Conservation (phyloP, 768 basidiomycete species). For the Gelatoporia subvermispora region DNA sequence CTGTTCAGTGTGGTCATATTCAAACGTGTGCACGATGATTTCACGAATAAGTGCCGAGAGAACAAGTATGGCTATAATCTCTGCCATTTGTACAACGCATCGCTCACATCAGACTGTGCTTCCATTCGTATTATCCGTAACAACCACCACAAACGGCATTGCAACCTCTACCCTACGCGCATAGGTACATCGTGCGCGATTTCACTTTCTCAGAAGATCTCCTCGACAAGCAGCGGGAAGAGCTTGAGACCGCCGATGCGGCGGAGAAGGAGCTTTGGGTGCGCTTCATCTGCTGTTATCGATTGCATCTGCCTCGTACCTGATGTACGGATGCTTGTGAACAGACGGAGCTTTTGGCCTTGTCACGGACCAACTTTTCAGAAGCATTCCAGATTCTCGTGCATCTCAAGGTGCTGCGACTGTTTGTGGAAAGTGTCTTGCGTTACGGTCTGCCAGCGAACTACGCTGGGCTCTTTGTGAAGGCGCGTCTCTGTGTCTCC, state of each 20-base stretch:
- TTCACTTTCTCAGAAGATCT: conserved; percentile 86
- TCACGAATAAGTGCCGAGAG: conserved; percentile 90
- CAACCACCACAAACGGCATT: conserved; percentile 3
- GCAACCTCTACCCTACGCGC: neutral
- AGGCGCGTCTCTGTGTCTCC: conserved; percentile 40
- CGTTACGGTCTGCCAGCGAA: conserved; percentile 93
- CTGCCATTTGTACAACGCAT: neutral
- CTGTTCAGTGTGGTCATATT: conserved; percentile 87
- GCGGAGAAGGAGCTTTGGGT: conserved; percentile 99
- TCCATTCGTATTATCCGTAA: too few relatives aligned
- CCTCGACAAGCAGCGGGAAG: conserved; percentile 74
- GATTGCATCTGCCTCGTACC: neutral
- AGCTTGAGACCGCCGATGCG: conserved; percentile 69
- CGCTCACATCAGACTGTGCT: neutral
- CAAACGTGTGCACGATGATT: conserved; percentile 87
- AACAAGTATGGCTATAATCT: conserved; percentile 66
- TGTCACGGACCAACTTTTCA: conserved; percentile 94
- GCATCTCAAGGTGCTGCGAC: conserved; percentile 85
- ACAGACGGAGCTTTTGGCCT: conserved; percentile 85
- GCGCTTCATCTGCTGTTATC: conserved; percentile 20
- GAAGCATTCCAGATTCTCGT: conserved; percentile 93
- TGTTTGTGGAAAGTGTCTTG: conserved; percentile 93
- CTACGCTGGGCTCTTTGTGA: conserved; percentile 77
- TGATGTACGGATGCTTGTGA: neutral
- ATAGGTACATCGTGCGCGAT: conserved; percentile 90